Evolutionary conservation across 257 asterid genomes (phyloP).

Genomic region (Dorcoceras hygrometricum): DNA sequence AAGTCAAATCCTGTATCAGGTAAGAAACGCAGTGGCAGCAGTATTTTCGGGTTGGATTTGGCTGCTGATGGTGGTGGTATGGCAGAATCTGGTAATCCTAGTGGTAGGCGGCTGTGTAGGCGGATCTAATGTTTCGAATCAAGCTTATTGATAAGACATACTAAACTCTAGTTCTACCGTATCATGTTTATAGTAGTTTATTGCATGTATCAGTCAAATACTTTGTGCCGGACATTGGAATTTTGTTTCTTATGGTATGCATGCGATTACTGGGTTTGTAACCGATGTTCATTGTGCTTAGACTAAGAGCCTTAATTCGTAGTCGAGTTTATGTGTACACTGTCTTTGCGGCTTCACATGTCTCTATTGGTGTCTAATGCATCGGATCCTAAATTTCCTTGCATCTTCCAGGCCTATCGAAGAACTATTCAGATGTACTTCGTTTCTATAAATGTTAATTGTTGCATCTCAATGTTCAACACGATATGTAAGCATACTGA

Average conservation of each 20-base stretch:
- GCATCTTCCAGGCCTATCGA: no score
- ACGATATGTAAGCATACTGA: no score
- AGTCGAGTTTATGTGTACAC: no score
- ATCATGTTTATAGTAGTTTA: neutral
- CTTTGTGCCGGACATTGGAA: neutral
- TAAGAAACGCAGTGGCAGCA: conserved; percentile 87
- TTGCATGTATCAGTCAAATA: neutral
- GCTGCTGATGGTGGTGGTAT: conserved; percentile 55
- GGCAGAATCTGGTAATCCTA: conserved; percentile 53
- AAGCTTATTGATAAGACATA: conserved; percentile 9
- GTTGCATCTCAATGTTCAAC: no score
- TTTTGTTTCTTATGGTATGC: neutral
- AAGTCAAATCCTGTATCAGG: conserved; percentile 47
- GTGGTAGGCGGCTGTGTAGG: conserved; percentile 64
- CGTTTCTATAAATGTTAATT: no score
- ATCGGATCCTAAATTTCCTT: no score
- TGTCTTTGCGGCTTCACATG: no score
- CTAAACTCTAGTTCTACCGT: neutral
- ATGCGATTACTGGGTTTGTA: neutral
- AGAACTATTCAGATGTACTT: no score
- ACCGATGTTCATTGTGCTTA: neutral
- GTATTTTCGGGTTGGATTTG: conserved; percentile 74
- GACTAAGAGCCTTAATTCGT: neutral
- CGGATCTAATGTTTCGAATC: conserved; percentile 37
- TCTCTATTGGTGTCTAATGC: no score